phyloP scores from a whole-genome alignment of 2,329 filamentous ascomycete genomes.

The Lecanosticta acicola region DNA sequence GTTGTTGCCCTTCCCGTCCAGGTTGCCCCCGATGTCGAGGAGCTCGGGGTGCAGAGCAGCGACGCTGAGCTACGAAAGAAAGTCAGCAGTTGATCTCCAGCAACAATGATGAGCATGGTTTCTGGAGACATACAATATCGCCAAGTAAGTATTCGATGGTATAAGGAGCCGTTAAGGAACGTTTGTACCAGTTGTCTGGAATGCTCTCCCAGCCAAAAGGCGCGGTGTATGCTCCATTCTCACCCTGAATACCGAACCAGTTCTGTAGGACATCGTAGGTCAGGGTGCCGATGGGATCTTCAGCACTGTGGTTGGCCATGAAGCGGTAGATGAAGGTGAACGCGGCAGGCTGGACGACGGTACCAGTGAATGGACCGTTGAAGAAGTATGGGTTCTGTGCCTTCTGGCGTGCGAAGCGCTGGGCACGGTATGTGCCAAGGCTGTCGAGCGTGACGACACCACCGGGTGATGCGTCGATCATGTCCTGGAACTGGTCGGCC shows the following conservation, averaged over 20 bases:
- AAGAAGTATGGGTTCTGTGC: conserved; percentile 16
- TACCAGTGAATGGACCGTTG: conserved; percentile 16
- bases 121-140: conserved; percentile 10
- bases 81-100: neutral
- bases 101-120: neutral
- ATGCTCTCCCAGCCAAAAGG: conserved; percentile 20
- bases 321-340: conserved; percentile 30
- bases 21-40: conserved; percentile 33
- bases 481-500: conserved; percentile 23
- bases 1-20: conserved; percentile 32
- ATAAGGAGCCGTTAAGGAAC: conserved; percentile 29
- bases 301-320: conserved; percentile 33
- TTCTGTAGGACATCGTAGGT: conserved; percentile 14
- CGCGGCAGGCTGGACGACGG: conserved; percentile 22
- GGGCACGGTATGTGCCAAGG: conserved; percentile 7
- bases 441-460: conserved; percentile 7
- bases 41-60: conserved; percentile 30
- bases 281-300: conserved; percentile 31
- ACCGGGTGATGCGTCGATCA: conserved; percentile 23
- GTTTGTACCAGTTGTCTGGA: conserved; percentile 29
- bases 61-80: too few species aligned
- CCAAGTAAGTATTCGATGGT: conserved; percentile 29
- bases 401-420: conserved; percentile 9
- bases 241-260: conserved; percentile 21
- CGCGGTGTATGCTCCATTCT: conserved; percentile 15